Conservation (phyloP, 768 basidiomycete species). For the Suillus placidus region DNA sequence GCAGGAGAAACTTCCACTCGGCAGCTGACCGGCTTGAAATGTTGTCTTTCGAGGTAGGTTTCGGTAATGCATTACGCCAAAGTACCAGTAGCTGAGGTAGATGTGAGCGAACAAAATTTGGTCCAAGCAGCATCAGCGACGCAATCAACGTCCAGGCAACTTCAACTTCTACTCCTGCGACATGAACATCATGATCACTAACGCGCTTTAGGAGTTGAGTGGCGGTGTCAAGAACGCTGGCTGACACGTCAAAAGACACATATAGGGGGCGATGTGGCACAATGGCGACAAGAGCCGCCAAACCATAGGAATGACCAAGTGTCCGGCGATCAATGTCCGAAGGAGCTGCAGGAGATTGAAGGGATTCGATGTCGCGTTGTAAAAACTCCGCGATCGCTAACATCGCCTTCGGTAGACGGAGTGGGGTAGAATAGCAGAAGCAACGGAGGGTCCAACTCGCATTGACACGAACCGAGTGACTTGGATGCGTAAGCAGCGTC, state of each 20-base stretch:
- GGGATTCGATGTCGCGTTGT: constrained; percentile 76
- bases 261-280: constrained; percentile 89
- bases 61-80: constrained; percentile 97
- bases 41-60: constrained; percentile 87
- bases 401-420: constrained; percentile 80
- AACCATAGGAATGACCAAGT: constrained; percentile 87
- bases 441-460: constrained; percentile 87
- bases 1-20: constrained; percentile 91
- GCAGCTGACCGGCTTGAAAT: constrained; percentile 63
- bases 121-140: constrained; percentile 89
- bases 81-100: constrained; percentile 92
- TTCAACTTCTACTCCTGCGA: constrained; percentile 85
- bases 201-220: constrained; percentile 88
- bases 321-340: constrained; percentile 72
- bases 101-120: constrained; percentile 91
- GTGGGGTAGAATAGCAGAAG: constrained; percentile 89
- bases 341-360: constrained; percentile 71
- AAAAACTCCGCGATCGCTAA: constrained; percentile 78
- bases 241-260: constrained; percentile 90
- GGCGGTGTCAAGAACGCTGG: constrained; percentile 90
- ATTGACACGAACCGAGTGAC: constrained; percentile 82
- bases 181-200: constrained; percentile 84
- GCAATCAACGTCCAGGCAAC: constrained; percentile 94
- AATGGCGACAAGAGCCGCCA: constrained; percentile 84
- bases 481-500: constrained; percentile 84